Evolutionary conservation across 2,329 filamentous ascomycete species (phyloP).

Genomic region (Colletotrichum tamarilloi): DNA sequence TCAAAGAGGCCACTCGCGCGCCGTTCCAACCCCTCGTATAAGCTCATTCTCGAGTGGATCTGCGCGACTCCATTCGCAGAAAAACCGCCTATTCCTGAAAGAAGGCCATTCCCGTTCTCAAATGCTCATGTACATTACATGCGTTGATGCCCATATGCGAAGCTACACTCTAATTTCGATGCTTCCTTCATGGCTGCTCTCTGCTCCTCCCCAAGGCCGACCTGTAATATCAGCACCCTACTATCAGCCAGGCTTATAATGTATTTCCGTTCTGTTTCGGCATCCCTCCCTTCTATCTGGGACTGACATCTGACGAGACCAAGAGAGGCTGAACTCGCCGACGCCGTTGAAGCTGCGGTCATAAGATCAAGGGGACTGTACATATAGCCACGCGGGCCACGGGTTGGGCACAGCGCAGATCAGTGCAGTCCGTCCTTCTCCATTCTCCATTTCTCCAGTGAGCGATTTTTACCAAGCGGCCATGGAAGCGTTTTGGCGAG

Average conservation of each 20-base stretch:
- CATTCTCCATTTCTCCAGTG: slow-evolving; percentile 5
- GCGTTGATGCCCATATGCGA: neutral
- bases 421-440: neutral
- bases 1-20: neutral
- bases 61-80: neutral
- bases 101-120: neutral
- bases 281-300: neutral
- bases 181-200: neutral
- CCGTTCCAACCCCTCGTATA: neutral
- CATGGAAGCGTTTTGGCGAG: neutral
- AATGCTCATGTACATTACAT: neutral
- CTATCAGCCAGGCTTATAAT: too few relatives aligned
- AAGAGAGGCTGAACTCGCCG: neutral
- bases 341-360: neutral
- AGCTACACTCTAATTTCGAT: neutral
- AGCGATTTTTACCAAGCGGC: slow-evolving; percentile 10
- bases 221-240: too few relatives aligned
- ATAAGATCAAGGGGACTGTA: neutral
- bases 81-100: neutral
- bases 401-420: neutral
- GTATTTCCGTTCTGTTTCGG: neutral
- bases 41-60: neutral
- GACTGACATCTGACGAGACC: neutral
- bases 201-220: neutral
- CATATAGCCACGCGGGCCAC: neutral